Evolutionary conservation across 345 rosid genomes (phyloP), one percentile per base, ranked within the genome.

Genomic region (Gossypium thurberi): DNA sequence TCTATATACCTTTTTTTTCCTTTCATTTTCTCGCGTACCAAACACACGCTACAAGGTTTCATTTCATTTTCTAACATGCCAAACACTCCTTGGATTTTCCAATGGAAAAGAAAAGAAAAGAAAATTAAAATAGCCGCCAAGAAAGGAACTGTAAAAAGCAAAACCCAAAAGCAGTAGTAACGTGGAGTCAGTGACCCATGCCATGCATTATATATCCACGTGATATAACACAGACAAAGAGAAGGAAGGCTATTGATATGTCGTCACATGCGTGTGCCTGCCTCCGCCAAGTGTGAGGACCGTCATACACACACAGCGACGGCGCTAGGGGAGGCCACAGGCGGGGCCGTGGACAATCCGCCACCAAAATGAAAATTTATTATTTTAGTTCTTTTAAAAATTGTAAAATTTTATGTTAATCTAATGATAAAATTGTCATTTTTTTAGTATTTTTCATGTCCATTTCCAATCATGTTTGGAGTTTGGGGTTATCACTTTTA

Each of bases 201-300:
- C 57, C 57, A 67, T 67, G 71, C 71, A 68, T 67, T 25, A 10
- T 12, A 13, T 48, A 64, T 65, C 51, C 25, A 65, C 51, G 51
- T 40, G 67, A 18, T 40, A 15, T 43, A 8, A 40, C 51, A 63
- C 68, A 18, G 4, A 63, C 50, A 18, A 3, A n/a, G 12, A n/a
- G 14, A 40, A 3, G 15, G 42, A 63, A 4, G 18, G 25, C 50
- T 3, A 63, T 6, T 37, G 4, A 47, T 12, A 11, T 33, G 40
- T 47, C 17, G 51, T 14, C 66, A 28, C 66, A 28, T n/a, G 28
- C 43, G 20, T 37, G 67, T 62, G 44, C 21, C 21, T 17, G 42
- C 66, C 21, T 17, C 12, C 12, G 56, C 48, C 67, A 40, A 6
- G 69, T 43, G 51, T 20, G 52, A 9, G 9, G 33, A 4, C 18